Percentiles rank a stretch among this genome's conserved stretches.
Evolutionary conservation across 306 rosid species (phyloP).

Genomic region (Fragaria nilgerrensis): DNA sequence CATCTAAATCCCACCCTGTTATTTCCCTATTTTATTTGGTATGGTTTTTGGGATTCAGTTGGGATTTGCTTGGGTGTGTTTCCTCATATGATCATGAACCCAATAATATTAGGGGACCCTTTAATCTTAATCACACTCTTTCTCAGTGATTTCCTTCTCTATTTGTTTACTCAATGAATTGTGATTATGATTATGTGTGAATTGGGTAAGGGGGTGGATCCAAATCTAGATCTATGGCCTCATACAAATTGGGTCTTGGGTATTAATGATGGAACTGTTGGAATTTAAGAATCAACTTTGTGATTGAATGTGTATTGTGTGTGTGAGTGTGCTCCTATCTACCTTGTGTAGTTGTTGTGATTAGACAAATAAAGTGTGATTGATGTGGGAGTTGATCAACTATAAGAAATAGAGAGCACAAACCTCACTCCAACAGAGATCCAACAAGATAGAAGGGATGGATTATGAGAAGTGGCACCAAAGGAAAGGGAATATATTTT

Average conservation of each 20-base stretch:
- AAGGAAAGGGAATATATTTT: neutral
- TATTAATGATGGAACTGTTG: neutral
- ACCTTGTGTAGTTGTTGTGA: constrained; percentile 1
- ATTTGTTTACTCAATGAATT: neutral
- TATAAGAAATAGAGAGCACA: neutral
- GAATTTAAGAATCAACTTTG: neutral
- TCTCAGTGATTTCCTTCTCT: neutral
- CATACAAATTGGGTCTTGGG: constrained; percentile 1
- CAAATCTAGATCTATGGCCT: constrained; percentile 6
- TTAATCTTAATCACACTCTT: neutral
- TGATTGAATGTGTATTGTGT: constrained; percentile 1
- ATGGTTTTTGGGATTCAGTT: constrained; percentile 32
- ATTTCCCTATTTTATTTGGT: neutral
- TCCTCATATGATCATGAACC: constrained; percentile 18
- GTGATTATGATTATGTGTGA: neutral
- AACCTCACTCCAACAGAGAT: neutral
- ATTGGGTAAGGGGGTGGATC: neutral
- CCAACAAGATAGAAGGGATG: neutral
- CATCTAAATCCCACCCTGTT: constrained; percentile 20
- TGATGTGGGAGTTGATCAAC: constrained; percentile 11
- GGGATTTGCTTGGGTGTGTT: constrained; percentile 25
- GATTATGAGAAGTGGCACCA: neutral
- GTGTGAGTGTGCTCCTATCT: neutral
- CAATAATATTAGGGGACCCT: constrained; percentile 17
- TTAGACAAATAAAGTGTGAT: constrained; percentile 10